A percentile compares a stretch with the other conserved stretches of the same genome.
Conservation (phyloP, 2,329 filamentous ascomycete species). For the Diaporthe vaccinii region DNA sequence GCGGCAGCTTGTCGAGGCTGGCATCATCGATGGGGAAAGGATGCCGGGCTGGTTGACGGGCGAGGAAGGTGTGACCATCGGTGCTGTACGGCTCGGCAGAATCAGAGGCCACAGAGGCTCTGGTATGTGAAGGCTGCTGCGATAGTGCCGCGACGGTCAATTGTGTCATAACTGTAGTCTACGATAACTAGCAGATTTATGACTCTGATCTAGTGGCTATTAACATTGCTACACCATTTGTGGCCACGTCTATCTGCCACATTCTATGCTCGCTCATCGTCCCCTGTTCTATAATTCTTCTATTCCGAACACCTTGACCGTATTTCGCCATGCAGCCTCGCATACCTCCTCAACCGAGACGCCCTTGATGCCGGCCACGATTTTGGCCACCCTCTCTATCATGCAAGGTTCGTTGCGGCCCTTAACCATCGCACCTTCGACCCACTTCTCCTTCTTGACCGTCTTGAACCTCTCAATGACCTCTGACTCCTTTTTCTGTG, state of each 20-base stretch:
- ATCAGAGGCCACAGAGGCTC: constrained; percentile 72
- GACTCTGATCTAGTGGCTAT: not conserved
- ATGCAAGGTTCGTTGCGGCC: constrained; percentile 93
- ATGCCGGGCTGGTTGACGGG: constrained; percentile 96
- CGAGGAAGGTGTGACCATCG: constrained; percentile 83
- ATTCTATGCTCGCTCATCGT: constrained; percentile 48
- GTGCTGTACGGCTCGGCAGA: constrained; percentile 76
- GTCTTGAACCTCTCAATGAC: constrained; percentile 81
- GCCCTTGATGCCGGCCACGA: constrained; percentile 88
- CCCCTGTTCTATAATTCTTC: constrained; percentile 54
- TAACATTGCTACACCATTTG: too few relatives aligned
- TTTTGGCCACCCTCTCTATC: constrained; percentile 88
- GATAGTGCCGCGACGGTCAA: not conserved
- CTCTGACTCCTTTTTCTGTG: constrained; percentile 73
- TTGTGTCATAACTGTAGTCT: constrained; percentile 40
- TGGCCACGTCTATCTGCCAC: not conserved
- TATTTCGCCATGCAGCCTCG: constrained; percentile 89
- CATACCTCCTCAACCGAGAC: constrained; percentile 84
- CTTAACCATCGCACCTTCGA: constrained; percentile 89
- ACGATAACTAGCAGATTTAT: not conserved
- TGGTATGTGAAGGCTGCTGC: constrained; percentile 55
- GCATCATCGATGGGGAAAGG: constrained; percentile 79
- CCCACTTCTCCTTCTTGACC: constrained; percentile 97
- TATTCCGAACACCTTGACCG: constrained; percentile 82
- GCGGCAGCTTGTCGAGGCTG: constrained; percentile 81